A percentile compares a stretch with the other conserved stretches of the same genome.
These are phyloP conservation scores for Pholiota conissans DNA, from an alignment of 768 basidiomycete species.

Conservation along the genomic window DNA sequence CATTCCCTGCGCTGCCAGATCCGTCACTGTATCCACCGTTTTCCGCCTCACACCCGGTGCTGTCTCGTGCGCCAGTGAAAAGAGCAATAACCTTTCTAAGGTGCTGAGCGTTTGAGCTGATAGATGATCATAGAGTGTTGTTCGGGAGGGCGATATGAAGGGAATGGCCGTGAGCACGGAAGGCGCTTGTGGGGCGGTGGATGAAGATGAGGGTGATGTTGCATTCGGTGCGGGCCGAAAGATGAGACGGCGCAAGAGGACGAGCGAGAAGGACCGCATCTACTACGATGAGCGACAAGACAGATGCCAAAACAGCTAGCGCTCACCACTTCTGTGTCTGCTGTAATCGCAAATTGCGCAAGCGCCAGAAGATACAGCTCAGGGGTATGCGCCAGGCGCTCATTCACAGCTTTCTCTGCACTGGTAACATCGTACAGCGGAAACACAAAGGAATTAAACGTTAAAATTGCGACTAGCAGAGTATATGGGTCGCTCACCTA, in stretches of 20 bases:
- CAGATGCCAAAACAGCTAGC: no score
- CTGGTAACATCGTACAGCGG: conserved; percentile 26
- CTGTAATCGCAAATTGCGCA: conserved; percentile 74
- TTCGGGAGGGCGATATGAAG: conserved; percentile 29
- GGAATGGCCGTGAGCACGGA: conserved; percentile 15
- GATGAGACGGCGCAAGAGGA: conserved; percentile 75
- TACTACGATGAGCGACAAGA: no score
- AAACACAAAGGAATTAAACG: background rate
- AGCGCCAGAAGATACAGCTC: conserved; percentile 79
- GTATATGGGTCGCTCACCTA: conserved; percentile 46
- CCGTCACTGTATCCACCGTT: conserved; percentile 73
- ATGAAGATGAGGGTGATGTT: conserved; percentile 11
- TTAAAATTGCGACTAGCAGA: background rate
- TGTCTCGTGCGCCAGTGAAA: conserved; percentile 65
- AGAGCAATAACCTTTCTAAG: conserved; percentile 71
- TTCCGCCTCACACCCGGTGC: conserved; percentile 62
- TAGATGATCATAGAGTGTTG: conserved; percentile 78
- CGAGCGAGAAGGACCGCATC: conserved; percentile 87
- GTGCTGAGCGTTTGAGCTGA: conserved; percentile 63
- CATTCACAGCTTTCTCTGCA: conserved; percentile 82
- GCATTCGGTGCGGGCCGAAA: conserved; percentile 56
- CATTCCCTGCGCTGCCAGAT: conserved; percentile 77
- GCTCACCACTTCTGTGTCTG: conserved; percentile 80
- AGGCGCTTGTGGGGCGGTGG: conserved; percentile 13
- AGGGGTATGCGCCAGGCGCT: conserved; percentile 73